Evolutionary conservation across 176 grass and related monocot genomes (phyloP).

Genomic region (Phragmites australis): DNA sequence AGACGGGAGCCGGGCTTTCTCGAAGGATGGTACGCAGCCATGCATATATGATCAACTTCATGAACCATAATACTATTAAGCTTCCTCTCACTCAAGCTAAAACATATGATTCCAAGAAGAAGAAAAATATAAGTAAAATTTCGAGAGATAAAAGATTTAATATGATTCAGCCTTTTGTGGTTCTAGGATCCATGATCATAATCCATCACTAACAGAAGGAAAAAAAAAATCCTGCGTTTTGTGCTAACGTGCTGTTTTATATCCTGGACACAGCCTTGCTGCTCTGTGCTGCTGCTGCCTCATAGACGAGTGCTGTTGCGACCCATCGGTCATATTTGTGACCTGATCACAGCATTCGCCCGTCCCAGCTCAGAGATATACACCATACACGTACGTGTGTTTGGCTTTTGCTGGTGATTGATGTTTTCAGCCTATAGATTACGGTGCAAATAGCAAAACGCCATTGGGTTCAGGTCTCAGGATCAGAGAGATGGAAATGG

Average conservation of each 20-base stretch:
- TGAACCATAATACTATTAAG: neutral
- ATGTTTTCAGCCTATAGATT: neutral
- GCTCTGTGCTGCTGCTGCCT: constrained; percentile 78
- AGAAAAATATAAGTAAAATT: too few species aligned
- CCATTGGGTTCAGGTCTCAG: neutral
- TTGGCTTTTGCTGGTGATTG: neutral
- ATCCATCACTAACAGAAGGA: too few species aligned
- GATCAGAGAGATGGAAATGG: neutral
- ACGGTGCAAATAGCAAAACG: neutral
- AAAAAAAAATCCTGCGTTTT: neutral
- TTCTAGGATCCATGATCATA: too few species aligned
- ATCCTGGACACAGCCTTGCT: constrained; percentile 35
- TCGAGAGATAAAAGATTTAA: too few species aligned
- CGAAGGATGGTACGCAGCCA: constrained; percentile 55
- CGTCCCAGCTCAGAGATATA: neutral
- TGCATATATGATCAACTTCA: neutral
- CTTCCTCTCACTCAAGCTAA: neutral
- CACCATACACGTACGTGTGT: neutral
- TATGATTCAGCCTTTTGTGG: too few species aligned
- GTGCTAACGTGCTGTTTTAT: neutral
- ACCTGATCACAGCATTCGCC: neutral
- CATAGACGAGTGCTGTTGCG: constrained; percentile 74
- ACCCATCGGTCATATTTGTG: constrained; percentile 58
- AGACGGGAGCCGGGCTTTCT: constrained; percentile 57
- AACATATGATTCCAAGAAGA: neutral